Evolutionary conservation across 106 monocot species (phyloP).

Genomic region (Iris macrosiphon): DNA sequence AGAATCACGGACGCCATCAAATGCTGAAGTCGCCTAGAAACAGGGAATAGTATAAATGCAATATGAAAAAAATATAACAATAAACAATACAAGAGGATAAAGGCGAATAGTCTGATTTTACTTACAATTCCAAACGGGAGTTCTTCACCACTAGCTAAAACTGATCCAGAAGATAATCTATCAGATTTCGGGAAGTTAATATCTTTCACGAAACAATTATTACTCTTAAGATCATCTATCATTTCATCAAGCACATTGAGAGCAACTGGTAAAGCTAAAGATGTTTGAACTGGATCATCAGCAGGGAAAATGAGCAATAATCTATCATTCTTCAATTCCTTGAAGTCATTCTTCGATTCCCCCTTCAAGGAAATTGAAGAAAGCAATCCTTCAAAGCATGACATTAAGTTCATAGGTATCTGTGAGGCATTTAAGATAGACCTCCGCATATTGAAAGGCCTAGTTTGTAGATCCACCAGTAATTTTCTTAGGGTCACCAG

Average conservation of each 20-base stretch:
- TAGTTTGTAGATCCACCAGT: constrained; percentile 44
- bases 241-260: constrained; percentile 62
- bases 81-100: not conserved
- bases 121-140: constrained; percentile 89
- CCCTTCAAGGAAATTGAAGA: constrained; percentile 55
- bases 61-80: not conserved
- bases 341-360: constrained; percentile 32
- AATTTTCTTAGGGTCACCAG: constrained; percentile 39
- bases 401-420: constrained; percentile 26
- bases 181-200: constrained; percentile 42
- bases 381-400: constrained; percentile 34
- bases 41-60: not conserved
- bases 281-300: constrained; percentile 61
- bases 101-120: not conserved
- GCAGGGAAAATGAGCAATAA: constrained; percentile 34
- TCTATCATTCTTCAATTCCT: too few relatives aligned
- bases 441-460: constrained; percentile 46
- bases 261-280: constrained; percentile 83
- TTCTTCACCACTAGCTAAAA: constrained; percentile 90
- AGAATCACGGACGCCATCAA: constrained; percentile 62
- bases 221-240: constrained; percentile 20
- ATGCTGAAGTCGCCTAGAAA: constrained; percentile 74
- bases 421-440: constrained; percentile 27
- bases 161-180: constrained; percentile 60
- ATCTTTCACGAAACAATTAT: constrained; percentile 6